Evolutionary conservation across 2,329 filamentous ascomycete genomes (phyloP), one percentile per base, ranked within the genome.

Genomic region (Aspergillus arachidicola): DNA sequence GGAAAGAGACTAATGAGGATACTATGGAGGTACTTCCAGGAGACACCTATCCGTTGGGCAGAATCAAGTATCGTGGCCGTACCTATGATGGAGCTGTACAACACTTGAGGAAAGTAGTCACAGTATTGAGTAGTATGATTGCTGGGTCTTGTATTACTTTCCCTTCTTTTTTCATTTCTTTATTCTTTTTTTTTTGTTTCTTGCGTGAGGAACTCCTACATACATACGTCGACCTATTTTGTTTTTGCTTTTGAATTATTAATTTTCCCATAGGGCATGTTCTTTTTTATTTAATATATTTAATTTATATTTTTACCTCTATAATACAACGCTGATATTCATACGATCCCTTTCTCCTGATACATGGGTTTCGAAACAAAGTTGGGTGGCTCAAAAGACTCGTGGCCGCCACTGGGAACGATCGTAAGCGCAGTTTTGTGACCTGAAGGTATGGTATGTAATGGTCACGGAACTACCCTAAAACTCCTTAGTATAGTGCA

Each of bases 371-470:
- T 48, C 54, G 36, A 66, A 66, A 65, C 54, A 64, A 63, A 58
- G 61, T 61, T 67, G 59, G 34, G 65, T 60, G 61, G 61, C 62
- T 58, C 59, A 58, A 57, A 58, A 68, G 63, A 69, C 66, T 70
- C 68, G 68, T 69, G 68, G 68, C 68, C 66, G 68, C 68, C 68
- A 69, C 66, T 68, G 63, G 51, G 66, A 61, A 51, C 60, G 62
- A 67, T 66, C 55, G n/a, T 30, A n/a, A 30, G 14, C 26, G 11
- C 32, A 26, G 43, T 23, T 59, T 51, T 50, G 9, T 28, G 56
- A 46, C 21, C 14, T 45, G 45, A 36, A 48, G 43, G 43, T 58
- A 58, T 38, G n/a, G 41, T n/a, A 41, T 41, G 38, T 41, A 41
- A 41, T 41, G 38, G 38, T n/a, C 38, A 41, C 38, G 1, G 16